Conservation (phyloP, 2,329 filamentous ascomycete species). For the Fusarium mexicanum region DNA sequence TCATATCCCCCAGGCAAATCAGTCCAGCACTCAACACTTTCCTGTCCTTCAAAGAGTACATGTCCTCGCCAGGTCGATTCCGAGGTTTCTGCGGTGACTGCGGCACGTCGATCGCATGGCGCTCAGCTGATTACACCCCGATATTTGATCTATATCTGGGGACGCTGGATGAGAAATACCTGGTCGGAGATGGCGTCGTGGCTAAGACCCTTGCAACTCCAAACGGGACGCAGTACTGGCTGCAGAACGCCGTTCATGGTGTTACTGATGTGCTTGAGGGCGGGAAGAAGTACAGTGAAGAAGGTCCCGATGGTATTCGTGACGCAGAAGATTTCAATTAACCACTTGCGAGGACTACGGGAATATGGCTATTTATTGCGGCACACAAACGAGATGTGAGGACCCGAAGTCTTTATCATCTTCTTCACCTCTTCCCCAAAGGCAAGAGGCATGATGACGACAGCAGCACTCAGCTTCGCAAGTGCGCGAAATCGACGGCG, state of each 20-base stretch:
- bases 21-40: background rate
- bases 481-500: background rate
- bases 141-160: slow-evolving; percentile 24
- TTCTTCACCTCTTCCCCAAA: background rate
- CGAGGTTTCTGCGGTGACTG: slow-evolving; percentile 21
- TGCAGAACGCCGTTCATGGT: slow-evolving; percentile 10
- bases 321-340: background rate
- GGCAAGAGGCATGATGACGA: background rate
- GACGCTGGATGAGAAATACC: slow-evolving; percentile 22
- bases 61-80: slow-evolving; percentile 7
- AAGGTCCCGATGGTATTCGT: slow-evolving; percentile 56
- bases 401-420: background rate
- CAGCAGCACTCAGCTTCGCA: background rate
- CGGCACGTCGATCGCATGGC: slow-evolving; percentile 16
- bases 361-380: background rate
- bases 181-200: background rate
- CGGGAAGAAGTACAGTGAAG: slow-evolving; percentile 7
- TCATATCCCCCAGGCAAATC: slow-evolving; percentile 7
- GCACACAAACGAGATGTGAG: background rate
- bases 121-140: slow-evolving; percentile 11
- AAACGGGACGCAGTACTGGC: slow-evolving; percentile 26
- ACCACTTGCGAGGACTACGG: background rate
- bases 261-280: slow-evolving; percentile 22
- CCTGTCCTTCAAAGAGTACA: slow-evolving; percentile 12
- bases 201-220: slow-evolving; percentile 6